Conservation (phyloP, 2,329 filamentous ascomycete genomes). For the Tolypocladium sp. region DNA sequence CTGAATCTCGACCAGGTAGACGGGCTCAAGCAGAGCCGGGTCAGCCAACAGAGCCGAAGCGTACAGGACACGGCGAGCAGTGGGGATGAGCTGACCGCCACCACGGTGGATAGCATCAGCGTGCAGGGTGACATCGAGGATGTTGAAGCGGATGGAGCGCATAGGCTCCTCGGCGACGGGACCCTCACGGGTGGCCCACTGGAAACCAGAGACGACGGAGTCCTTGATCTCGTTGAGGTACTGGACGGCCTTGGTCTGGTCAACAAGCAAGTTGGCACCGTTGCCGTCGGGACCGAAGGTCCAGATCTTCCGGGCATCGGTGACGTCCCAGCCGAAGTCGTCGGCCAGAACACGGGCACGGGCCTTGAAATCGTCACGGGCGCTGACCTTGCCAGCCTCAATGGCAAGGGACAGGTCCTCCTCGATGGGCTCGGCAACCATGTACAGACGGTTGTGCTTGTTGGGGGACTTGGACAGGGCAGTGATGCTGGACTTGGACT, state of each 20-base stretch:
- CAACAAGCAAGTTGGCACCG: slow-evolving; percentile 95
- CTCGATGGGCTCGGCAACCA: slow-evolving; percentile 79
- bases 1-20: slow-evolving; percentile 99
- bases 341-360: slow-evolving; percentile 94
- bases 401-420: slow-evolving; percentile 91
- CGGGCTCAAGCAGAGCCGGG: slow-evolving; percentile 86
- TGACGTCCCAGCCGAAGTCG: slow-evolving; percentile 98
- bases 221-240: slow-evolving; percentile 99
- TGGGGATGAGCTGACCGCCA: slow-evolving; percentile 98
- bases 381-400: slow-evolving; percentile 81
- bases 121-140: slow-evolving; percentile 98
- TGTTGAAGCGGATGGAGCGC: slow-evolving; percentile 95
- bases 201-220: slow-evolving; percentile 98
- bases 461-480: slow-evolving; percentile 99
- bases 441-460: slow-evolving; percentile 99
- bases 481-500: slow-evolving; percentile 77
- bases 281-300: slow-evolving; percentile 97
- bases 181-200: slow-evolving; percentile 98
- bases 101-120: slow-evolving; percentile 99
- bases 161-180: slow-evolving; percentile 97
- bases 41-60: slow-evolving; percentile 85
- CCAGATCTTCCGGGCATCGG: slow-evolving; percentile 99
- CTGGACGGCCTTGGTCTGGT: slow-evolving; percentile 99
- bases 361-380: slow-evolving; percentile 97
- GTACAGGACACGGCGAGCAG: slow-evolving; percentile 94